These are phyloP conservation scores for Primulina huaijiensis DNA, from an alignment of 257 asterid species.

Conservation along the genomic window DNA sequence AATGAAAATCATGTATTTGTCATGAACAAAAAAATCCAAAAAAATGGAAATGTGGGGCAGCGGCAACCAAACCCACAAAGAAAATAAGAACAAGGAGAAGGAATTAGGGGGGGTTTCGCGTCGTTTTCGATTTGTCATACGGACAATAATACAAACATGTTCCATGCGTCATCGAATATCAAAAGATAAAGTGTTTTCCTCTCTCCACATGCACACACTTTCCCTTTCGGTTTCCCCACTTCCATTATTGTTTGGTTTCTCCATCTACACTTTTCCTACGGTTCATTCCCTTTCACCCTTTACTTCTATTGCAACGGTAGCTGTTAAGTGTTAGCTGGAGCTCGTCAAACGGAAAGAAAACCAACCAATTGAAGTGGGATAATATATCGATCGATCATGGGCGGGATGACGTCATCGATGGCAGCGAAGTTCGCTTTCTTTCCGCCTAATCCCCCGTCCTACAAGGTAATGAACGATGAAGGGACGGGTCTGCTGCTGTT, in stretches of 20 bases:
- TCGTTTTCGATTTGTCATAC: slow-evolving; percentile 29
- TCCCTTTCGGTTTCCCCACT: slow-evolving; percentile 20
- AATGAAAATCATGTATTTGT: no score
- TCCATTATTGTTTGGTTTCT: slow-evolving; percentile 28
- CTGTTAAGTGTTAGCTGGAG: not conserved
- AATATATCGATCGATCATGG: slow-evolving; percentile 39
- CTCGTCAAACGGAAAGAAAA: not conserved
- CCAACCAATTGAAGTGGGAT: not conserved
- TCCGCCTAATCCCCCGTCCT: slow-evolving; percentile 94
- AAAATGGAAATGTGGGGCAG: slow-evolving; percentile 27
- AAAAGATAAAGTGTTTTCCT: not conserved
- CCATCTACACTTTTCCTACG: slow-evolving; percentile 26
- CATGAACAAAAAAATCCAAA: slow-evolving; percentile 15
- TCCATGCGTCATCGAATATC: slow-evolving; percentile 42
- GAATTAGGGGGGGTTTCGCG: slow-evolving; percentile 20
- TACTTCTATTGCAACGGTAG: slow-evolving; percentile 15
- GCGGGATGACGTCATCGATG: slow-evolving; percentile 98
- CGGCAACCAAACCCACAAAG: slow-evolving; percentile 7
- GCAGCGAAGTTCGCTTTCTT: slow-evolving; percentile 97
- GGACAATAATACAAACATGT: slow-evolving; percentile 38
- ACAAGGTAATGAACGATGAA: slow-evolving; percentile 72
- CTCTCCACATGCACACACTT: slow-evolving; percentile 9
- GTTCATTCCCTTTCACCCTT: slow-evolving; percentile 21
- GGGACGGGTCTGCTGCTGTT: slow-evolving; percentile 69
- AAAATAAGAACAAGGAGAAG: not conserved